A percentile compares a stretch with the other conserved stretches of the same genome.
phyloP scores from a whole-genome alignment of 2,329 filamentous ascomycete species.

The Colletotrichum phormii region DNA sequence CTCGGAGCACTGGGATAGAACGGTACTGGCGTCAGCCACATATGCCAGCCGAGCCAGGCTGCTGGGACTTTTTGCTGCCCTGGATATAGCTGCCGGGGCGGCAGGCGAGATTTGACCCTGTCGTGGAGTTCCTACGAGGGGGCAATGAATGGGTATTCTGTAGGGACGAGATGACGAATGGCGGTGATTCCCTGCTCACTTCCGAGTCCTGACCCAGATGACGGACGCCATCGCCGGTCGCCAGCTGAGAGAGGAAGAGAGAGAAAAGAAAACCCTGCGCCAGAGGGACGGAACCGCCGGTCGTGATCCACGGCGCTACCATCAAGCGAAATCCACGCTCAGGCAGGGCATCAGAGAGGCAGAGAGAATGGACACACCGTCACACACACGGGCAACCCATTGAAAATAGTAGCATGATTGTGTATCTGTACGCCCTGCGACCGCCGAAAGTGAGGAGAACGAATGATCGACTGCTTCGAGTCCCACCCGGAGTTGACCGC shows the following conservation, averaged over 20 bases:
- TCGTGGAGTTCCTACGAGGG: background rate
- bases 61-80: slow-evolving; percentile 18
- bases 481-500: slow-evolving; percentile 22
- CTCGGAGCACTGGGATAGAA: slow-evolving; percentile 13
- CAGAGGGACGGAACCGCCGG: slow-evolving; percentile 21
- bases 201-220: background rate
- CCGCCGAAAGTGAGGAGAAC: background rate
- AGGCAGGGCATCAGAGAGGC: slow-evolving; percentile 2
- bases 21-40: slow-evolving; percentile 25
- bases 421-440: background rate
- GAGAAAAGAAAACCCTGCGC: background rate
- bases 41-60: slow-evolving; percentile 22
- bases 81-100: background rate
- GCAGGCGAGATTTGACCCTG: background rate
- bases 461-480: background rate
- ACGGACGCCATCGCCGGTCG: background rate
- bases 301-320: slow-evolving; percentile 22
- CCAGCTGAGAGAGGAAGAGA: background rate
- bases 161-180: background rate
- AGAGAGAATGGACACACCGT: background rate
- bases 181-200: slow-evolving; percentile 3
- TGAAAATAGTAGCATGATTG: background rate
- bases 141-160: background rate
- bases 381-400: background rate
- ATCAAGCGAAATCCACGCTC: slow-evolving; percentile 7